These are phyloP conservation scores for Funneliformis geosporum DNA, from an alignment of 192 early-diverging fungal species.

Conservation along the genomic window DNA sequence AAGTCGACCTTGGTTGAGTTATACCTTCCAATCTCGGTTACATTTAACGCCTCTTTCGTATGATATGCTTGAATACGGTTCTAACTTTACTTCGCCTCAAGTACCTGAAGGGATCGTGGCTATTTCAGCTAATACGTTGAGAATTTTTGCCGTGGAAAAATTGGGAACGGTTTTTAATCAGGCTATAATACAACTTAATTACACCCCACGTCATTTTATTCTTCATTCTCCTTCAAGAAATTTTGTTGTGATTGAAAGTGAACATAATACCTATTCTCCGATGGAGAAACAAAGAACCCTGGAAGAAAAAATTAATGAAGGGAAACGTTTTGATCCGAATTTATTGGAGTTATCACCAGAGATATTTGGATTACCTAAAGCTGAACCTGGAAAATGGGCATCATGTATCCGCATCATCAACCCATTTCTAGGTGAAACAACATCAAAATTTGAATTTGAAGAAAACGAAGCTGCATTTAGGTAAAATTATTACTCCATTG, in stretches of 20 bases:
- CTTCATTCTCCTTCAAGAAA: slow-evolving; percentile 71
- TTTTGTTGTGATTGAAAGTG: slow-evolving; percentile 89
- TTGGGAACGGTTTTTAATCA: slow-evolving; percentile 84
- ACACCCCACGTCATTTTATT: slow-evolving; percentile 85
- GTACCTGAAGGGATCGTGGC: slow-evolving; percentile 89
- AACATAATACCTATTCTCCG: slow-evolving; percentile 75
- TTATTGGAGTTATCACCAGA: slow-evolving; percentile 64
- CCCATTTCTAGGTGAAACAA: slow-evolving; percentile 72
- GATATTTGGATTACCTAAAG: slow-evolving; percentile 78
- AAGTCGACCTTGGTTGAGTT: slow-evolving; percentile 87
- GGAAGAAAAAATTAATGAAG: slow-evolving; percentile 52
- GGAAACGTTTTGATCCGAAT: slow-evolving; percentile 54
- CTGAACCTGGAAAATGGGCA: slow-evolving; percentile 78
- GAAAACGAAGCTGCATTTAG: slow-evolving; percentile 84
- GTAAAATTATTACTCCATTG: not conserved
- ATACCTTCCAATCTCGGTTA: slow-evolving; percentile 70
- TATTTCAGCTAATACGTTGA: slow-evolving; percentile 80
- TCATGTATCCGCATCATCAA: slow-evolving; percentile 83
- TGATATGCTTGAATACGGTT: slow-evolving; percentile 81
- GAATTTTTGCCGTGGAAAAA: slow-evolving; percentile 84
- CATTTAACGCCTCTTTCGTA: slow-evolving; percentile 85
- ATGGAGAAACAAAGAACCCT: slow-evolving; percentile 62
- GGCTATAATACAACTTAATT: slow-evolving; percentile 75
- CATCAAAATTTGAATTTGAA: slow-evolving; percentile 72
- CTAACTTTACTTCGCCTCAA: slow-evolving; percentile 80